phyloP scores from a whole-genome alignment of 257 asterid genomes.

The Solanum paucissectum region DNA sequence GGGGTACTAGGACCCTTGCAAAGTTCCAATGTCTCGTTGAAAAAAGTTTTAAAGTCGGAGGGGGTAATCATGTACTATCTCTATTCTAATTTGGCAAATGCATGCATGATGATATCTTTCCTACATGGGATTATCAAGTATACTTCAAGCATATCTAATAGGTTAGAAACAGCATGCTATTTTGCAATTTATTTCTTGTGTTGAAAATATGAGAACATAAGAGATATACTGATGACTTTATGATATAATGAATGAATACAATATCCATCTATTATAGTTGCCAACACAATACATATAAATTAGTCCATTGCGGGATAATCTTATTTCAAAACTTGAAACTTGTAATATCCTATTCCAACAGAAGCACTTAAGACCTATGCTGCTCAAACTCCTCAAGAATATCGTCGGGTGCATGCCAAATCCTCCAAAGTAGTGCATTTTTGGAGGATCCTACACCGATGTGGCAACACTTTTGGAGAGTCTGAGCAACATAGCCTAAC shows the following conservation, averaged over 20 bases:
- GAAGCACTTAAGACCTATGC: neutral
- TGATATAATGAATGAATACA: neutral
- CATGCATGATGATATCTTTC: neutral
- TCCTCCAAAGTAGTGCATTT: neutral
- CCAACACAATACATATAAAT: neutral
- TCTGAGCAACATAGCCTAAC: neutral
- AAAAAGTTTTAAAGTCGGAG: neutral
- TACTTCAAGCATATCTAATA: neutral
- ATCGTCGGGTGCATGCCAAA: neutral
- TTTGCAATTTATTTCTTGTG: neutral
- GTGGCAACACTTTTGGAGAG: neutral
- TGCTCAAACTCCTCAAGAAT: neutral
- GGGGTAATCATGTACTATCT: neutral
- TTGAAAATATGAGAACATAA: neutral
- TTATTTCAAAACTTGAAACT: neutral
- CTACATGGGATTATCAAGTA: neutral
- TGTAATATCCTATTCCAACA: too few relatives aligned
- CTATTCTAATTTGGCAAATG: neutral
- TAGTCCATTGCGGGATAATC: neutral
- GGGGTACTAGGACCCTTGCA: neutral
- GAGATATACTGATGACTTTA: neutral
- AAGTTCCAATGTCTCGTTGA: neutral
- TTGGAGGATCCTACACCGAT: neutral
- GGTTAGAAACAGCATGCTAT: neutral
- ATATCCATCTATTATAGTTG: neutral